Conservation (phyloP, 2,329 filamentous ascomycete genomes). For the Diaporthe ampelina region DNA sequence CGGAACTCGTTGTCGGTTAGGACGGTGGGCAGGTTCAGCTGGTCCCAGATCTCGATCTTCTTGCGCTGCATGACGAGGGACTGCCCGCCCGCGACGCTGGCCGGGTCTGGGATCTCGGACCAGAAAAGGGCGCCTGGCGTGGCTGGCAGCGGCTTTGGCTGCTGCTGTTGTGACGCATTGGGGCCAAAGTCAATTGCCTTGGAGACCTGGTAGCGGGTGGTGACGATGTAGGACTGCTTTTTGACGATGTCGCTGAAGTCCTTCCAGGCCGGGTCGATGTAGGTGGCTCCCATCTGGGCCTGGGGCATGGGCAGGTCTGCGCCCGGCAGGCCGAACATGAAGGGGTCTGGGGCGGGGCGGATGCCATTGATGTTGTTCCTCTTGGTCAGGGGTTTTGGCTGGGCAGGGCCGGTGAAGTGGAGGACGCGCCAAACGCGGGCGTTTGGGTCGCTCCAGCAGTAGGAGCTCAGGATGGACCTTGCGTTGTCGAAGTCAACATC, state of each 20-base stretch:
- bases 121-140: slow-evolving; percentile 65
- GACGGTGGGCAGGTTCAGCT: slow-evolving; percentile 61
- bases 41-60: slow-evolving; percentile 69
- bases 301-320: slow-evolving; percentile 11
- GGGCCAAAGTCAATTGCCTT: slow-evolving; percentile 60
- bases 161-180: slow-evolving; percentile 46
- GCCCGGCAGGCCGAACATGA: slow-evolving; percentile 37
- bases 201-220: slow-evolving; percentile 67
- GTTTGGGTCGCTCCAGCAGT: slow-evolving; percentile 69
- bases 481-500: slow-evolving; percentile 64
- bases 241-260: slow-evolving; percentile 67
- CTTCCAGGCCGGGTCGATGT: slow-evolving; percentile 56
- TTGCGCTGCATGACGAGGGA: slow-evolving; percentile 66
- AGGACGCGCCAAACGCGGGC: slow-evolving; percentile 65
- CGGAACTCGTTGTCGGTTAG: slow-evolving; percentile 66
- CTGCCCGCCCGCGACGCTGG: slow-evolving; percentile 50
- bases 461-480: slow-evolving; percentile 67
- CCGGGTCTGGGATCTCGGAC: slow-evolving; percentile 73
- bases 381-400: slow-evolving; percentile 42
- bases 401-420: slow-evolving; percentile 63
- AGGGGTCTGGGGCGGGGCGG: slow-evolving; percentile 35
- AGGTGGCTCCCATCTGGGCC: background rate
- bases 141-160: background rate
- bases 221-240: slow-evolving; percentile 70
- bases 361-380: slow-evolving; percentile 44